A percentile compares a stretch with the other conserved stretches of the same genome.
These are phyloP conservation scores for Magnaporthiopsis incrustans DNA, from an alignment of 2,329 filamentous ascomycete species.

Conservation along the genomic window DNA sequence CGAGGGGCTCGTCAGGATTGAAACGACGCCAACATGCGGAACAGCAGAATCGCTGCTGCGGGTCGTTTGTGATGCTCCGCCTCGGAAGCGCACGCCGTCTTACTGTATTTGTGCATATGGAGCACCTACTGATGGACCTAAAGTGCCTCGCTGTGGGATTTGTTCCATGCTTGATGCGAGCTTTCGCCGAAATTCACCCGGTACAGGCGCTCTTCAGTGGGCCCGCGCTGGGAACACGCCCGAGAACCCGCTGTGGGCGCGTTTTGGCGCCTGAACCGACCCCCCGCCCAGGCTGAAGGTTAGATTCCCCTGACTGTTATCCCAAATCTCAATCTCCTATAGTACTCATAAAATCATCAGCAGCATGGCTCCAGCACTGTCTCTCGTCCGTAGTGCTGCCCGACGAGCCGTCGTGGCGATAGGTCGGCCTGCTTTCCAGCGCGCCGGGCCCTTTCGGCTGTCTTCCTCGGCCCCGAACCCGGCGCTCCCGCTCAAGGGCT, in stretches of 20 bases:
- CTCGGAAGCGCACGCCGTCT: background rate
- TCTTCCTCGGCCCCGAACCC: conserved; percentile 1
- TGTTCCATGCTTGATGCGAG: too few relatives aligned
- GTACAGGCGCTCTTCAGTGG: background rate
- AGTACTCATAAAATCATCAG: background rate
- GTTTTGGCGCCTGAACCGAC: background rate
- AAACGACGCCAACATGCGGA: background rate
- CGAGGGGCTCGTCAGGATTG: too few relatives aligned
- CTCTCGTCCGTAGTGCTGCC: background rate
- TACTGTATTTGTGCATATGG: background rate
- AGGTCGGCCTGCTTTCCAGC: background rate
- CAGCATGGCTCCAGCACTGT: background rate
- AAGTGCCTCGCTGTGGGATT: too few relatives aligned
- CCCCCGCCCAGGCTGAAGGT: background rate
- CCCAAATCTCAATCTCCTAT: background rate
- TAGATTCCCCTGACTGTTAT: background rate
- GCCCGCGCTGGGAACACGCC: background rate
- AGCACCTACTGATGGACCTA: too few relatives aligned
- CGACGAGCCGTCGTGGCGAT: background rate
- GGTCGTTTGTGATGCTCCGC: background rate
- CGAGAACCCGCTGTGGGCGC: background rate
- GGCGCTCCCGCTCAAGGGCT: conserved; percentile 65
- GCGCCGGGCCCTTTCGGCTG: background rate
- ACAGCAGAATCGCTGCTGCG: background rate
- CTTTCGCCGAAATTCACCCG: background rate